These are phyloP conservation scores for Cordyceps farinosa DNA, from an alignment of 2,329 filamentous ascomycete species.

Conservation along the genomic window DNA sequence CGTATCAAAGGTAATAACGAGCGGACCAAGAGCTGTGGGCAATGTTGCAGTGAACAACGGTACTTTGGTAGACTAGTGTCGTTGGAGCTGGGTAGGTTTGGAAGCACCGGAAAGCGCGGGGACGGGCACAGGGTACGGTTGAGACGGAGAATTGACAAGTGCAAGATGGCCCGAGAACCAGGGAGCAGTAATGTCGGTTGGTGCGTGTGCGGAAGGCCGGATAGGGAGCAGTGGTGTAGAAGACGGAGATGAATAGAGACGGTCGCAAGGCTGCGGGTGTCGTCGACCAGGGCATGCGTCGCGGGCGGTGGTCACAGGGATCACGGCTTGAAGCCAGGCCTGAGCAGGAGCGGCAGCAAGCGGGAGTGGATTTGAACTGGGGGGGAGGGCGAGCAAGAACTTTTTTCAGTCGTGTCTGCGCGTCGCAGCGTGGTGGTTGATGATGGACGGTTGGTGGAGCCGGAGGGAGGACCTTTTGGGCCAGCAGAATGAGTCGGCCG, in stretches of 20 bases:
- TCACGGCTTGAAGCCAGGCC: neutral
- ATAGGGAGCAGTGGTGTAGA: slow-evolving; percentile 4
- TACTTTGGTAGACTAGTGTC: slow-evolving; percentile 25
- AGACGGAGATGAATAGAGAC: neutral
- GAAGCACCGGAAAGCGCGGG: slow-evolving; percentile 14
- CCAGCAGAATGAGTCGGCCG: slow-evolving; percentile 8
- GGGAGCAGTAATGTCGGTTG: neutral
- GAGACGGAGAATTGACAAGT: slow-evolving; percentile 12
- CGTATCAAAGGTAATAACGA: slow-evolving; percentile 7
- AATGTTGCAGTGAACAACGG: slow-evolving; percentile 24
- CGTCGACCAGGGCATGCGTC: neutral
- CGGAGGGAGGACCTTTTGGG: slow-evolving; percentile 6
- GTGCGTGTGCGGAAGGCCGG: slow-evolving; percentile 10
- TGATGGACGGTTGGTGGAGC: slow-evolving; percentile 13
- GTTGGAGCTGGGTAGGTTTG: slow-evolving; percentile 21
- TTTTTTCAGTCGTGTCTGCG: slow-evolving; percentile 1
- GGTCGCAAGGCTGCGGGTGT: slow-evolving; percentile 8
- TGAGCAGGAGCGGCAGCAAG: neutral
- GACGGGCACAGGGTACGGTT: neutral
- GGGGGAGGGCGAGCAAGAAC: neutral
- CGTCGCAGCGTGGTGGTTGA: slow-evolving; percentile 8
- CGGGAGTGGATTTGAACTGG: neutral
- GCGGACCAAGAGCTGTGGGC: slow-evolving; percentile 19
- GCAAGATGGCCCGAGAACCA: neutral
- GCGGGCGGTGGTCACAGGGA: neutral